Evolutionary conservation across 2,329 filamentous ascomycete genomes (phyloP).

Genomic region (Aureobasidium sp.): DNA sequence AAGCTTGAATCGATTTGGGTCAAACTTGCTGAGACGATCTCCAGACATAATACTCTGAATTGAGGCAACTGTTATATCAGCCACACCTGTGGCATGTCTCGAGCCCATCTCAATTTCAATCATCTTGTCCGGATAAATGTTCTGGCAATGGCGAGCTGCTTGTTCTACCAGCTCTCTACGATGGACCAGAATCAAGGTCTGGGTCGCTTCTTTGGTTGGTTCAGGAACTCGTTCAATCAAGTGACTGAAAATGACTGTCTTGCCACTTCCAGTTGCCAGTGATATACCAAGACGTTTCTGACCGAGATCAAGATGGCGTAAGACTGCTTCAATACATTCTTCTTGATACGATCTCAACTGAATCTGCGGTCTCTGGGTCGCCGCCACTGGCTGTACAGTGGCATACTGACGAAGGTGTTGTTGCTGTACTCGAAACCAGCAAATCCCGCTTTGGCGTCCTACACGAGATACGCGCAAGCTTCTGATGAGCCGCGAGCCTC

Average conservation of each 20-base stretch:
- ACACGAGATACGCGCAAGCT: neutral
- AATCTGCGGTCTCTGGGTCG: constrained; percentile 30
- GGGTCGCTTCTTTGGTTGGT: constrained; percentile 51
- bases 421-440: no score
- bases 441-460: neutral
- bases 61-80: constrained; percentile 91
- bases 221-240: constrained; percentile 70
- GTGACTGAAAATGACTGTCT: constrained; percentile 95
- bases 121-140: constrained; percentile 69
- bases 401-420: neutral
- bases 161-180: constrained; percentile 91
- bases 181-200: constrained; percentile 87
- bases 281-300: constrained; percentile 76
- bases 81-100: constrained; percentile 65
- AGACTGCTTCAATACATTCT: constrained; percentile 76
- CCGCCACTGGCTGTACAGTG: neutral
- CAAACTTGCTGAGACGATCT: constrained; percentile 72
- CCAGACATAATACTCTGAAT: constrained; percentile 75
- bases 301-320: constrained; percentile 59
- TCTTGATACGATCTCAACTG: constrained; percentile 76
- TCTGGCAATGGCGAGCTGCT: constrained; percentile 74
- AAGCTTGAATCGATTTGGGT: constrained; percentile 74
- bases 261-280: constrained; percentile 78
- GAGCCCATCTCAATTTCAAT: constrained; percentile 91
- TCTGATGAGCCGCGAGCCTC: neutral